Base-by-base conservation (phyloP, 2,329 filamentous ascomycete genomes). In the Fusarium compactum region DNA sequence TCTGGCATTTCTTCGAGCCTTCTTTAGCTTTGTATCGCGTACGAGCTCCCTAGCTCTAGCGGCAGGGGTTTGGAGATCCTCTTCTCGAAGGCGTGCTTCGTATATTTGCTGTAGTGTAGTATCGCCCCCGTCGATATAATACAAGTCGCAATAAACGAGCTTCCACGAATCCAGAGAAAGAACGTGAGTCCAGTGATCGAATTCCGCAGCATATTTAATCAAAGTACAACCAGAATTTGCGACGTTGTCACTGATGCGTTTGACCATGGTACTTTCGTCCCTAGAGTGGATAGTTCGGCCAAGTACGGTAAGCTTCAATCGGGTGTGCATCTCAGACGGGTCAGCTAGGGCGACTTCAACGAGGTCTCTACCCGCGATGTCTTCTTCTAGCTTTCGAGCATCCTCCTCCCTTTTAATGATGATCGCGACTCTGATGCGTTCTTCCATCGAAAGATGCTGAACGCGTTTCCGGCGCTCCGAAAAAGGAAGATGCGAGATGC, bases 1-100 rank as follows among this genome's bases (percentile, higher is more conserved):
- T 10, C 34, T 24, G 2, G 43, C 27, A 24, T 61, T 61, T 9
- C 58, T 47, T 2, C 43, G 43, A 47, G 52, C 58, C 3, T 3
- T 2, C 22, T 9, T 55, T 0, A 44, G 20, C 0, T 2, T 0
- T 0, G 2, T 10, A 7, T 11, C 1, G 0, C 52, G 32, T 3
- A 48, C 18, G 11, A 48, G 6, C 6, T 61, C 58, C 34, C 43
- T 58, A 1, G 43, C 58, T 5, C 14, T 11, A 0, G 10, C 22
- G 0, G 32, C 15, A 22, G 43, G 18, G 0, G 52, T 29, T 4
- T 58, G 41, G 0, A 61, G 43, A 0, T 48, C 20, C 1, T 58
- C 58, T 27, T 61, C 52, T 1, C 4, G 22, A 5, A 43, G 25
- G 1, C 58, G 43, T 48, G 5, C 10, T 18, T 58, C 8, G 7